Evolutionary conservation across 192 early-diverging fungal species (phyloP), one percentile per base, ranked within the genome.

Genomic region (Gamsiella multidivaricata): DNA sequence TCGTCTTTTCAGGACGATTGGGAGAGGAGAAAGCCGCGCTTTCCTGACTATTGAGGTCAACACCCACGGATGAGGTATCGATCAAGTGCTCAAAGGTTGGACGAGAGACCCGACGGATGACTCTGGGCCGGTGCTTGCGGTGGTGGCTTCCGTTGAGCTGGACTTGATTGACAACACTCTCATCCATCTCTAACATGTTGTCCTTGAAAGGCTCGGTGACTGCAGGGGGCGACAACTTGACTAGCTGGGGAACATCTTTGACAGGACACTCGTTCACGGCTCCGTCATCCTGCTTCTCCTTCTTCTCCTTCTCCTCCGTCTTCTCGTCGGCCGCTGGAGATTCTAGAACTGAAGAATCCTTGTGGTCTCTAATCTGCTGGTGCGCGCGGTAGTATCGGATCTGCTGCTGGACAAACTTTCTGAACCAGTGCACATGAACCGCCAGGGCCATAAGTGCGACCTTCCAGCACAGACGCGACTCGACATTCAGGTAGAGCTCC

Each of bases 381-480:
- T 61, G 53, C 23, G 49, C 61, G n/a, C 37, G 58, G 39, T 69
- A 39, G 32, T 69, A 69, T 10, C 74, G 65, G 14, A 69, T 17
- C 20, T 78, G 74, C 28, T 78, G 74, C 22, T 78, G 65, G 39
- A 78, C 39, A 53, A 78, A 78, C 52, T 69, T 68, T 3, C 55
- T 17, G 61, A 78, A 69, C 74, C 74, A 78, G 41, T 78, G 55
- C 14, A 78, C 33, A 42, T 78, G 74, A 22, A 78, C 36, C 36
- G 59, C 20, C 4, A 78, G 61, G 0, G 74, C 66, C 53, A 68
- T 59, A 7, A 63, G 8, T 1, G n/a, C 50, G 15, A 76, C 73
- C 58, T 76, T 76, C 73, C 64, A 76, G 45, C 64, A 61, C 22
- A 76, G 32, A 12, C 65, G 56, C 32, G 73, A 59, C 33, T 76